A percentile compares a stretch with the other conserved stretches of the same genome.
Evolutionary conservation across 2,329 filamentous ascomycete species (phyloP).

Genomic region (Trichoderma sp.): DNA sequence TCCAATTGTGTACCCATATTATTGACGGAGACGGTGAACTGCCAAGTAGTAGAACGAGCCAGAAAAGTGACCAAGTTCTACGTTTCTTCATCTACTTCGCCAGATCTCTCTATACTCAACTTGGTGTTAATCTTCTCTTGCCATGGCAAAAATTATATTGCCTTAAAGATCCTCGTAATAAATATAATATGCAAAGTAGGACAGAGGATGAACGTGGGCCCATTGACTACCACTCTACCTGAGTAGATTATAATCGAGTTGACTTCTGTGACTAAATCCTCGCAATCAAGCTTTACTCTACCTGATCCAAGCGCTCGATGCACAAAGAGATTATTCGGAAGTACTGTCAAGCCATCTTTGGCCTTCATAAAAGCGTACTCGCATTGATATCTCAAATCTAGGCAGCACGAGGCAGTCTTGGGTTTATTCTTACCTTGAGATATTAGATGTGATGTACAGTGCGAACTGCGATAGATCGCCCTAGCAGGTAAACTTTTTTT

Average conservation of each 20-base stretch:
- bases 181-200: neutral
- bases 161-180: neutral
- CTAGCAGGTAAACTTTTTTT: neutral
- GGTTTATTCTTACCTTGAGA: neutral
- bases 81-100: neutral
- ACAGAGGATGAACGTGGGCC: neutral
- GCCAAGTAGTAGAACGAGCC: neutral
- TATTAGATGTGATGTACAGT: neutral
- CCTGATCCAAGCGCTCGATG: neutral
- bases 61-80: neutral
- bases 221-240: too few species aligned
- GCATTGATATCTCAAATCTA: neutral
- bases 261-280: neutral
- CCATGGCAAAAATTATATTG: neutral
- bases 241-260: too few species aligned
- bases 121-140: neutral
- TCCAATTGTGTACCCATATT: neutral
- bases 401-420: neutral
- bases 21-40: neutral
- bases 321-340: neutral
- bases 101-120: neutral
- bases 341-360: neutral
- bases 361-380: neutral
- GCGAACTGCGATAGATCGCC: neutral
- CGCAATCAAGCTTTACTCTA: neutral